Evolutionary conservation across 2,329 filamentous ascomycete genomes (phyloP).

Genomic region (Scedosporium aurantiacum): DNA sequence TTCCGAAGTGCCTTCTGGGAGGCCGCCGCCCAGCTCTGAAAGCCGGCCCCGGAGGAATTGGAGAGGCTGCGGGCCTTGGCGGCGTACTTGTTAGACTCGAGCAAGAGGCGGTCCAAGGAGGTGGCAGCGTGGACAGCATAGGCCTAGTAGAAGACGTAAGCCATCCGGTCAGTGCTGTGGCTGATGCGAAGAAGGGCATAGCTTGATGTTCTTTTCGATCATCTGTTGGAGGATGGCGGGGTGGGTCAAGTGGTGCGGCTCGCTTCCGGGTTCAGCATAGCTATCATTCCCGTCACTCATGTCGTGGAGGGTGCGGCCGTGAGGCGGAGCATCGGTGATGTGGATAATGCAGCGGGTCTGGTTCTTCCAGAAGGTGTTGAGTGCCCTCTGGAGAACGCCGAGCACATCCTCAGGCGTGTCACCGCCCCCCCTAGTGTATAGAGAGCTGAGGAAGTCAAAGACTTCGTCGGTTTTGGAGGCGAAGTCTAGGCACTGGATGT

Average conservation of each 20-base stretch:
- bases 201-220: conserved; percentile 18
- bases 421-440: too few species aligned
- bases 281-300: conserved; percentile 9
- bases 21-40: background rate
- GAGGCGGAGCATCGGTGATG: conserved; percentile 21
- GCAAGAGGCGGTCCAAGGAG: conserved; percentile 16
- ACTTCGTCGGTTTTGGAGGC: too few species aligned
- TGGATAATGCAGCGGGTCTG: too few species aligned
- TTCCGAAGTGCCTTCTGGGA: conserved; percentile 9
- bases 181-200: conserved; percentile 21
- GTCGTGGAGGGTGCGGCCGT: conserved; percentile 17
- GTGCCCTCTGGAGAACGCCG: too few species aligned
- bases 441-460: too few species aligned
- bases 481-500: too few species aligned
- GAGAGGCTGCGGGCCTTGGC: background rate
- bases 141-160: conserved; percentile 13
- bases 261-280: conserved; percentile 14
- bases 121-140: conserved; percentile 13
- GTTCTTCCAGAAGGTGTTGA: too few species aligned
- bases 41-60: background rate
- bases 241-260: conserved; percentile 19
- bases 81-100: conserved; percentile 14
- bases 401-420: too few species aligned
- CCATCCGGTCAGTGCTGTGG: conserved; percentile 18
- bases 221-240: conserved; percentile 14